These are phyloP conservation scores for Escallonia herrerae DNA, from an alignment of 129 eudicot species.

Conservation along the genomic window DNA sequence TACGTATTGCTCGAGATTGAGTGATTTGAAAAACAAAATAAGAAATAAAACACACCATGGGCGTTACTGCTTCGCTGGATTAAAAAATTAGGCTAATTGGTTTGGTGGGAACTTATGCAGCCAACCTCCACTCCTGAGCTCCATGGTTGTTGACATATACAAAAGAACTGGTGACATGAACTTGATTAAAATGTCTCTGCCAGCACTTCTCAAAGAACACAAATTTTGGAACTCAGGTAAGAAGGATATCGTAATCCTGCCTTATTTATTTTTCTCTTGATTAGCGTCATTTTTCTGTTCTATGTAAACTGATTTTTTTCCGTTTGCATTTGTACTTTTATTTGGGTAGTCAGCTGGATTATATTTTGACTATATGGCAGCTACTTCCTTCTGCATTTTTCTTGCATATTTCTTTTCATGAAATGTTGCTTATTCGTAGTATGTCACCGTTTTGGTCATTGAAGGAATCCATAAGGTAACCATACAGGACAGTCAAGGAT, in stretches of 20 bases:
- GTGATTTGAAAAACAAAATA: too few species aligned
- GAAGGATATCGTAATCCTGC: background rate
- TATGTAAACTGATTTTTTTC: background rate
- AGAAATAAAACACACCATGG: too few species aligned
- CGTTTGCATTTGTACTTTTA: background rate
- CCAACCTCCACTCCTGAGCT: conserved; percentile 86
- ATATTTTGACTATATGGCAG: too few species aligned
- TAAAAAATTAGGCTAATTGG: background rate
- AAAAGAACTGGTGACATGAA: conserved; percentile 46
- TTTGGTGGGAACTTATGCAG: conserved; percentile 34
- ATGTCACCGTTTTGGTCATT: background rate
- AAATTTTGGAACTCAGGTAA: conserved; percentile 83
- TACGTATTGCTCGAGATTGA: too few species aligned
- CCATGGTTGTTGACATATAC: conserved; percentile 83
- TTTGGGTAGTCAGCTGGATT: too few species aligned
- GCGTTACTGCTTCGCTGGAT: too few species aligned
- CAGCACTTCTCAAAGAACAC: conserved; percentile 71
- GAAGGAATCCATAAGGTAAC: conserved; percentile 72
- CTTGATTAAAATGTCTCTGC: conserved; percentile 58
- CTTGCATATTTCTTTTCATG: too few species aligned
- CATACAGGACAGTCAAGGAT: conserved; percentile 54
- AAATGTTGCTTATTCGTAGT: too few species aligned
- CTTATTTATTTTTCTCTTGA: background rate
- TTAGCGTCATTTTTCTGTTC: background rate
- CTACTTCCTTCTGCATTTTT: too few species aligned